Conservation (phyloP, 192 early-diverging fungal species). For the Chytriomyces sp. region DNA sequence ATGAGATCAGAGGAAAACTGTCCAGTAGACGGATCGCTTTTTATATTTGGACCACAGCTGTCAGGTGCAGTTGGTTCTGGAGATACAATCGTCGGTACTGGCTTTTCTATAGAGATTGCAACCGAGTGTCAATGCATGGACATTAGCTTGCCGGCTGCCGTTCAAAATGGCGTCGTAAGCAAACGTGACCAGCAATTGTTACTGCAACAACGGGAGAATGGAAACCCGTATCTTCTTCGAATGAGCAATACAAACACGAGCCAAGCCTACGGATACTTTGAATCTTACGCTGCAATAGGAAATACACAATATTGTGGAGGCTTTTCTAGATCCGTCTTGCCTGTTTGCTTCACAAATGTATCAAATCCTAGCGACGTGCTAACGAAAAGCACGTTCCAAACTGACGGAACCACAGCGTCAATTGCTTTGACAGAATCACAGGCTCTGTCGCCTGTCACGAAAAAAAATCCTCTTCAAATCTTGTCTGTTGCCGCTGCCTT, state of each 20-base stretch:
- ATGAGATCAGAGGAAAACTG: conserved; percentile 28
- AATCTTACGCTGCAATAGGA: background rate
- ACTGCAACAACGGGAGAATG: background rate
- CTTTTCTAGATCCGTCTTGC: background rate
- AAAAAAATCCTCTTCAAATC: background rate
- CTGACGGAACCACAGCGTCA: conserved; percentile 26
- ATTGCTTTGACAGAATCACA: conserved; percentile 14
- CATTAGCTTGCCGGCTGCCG: background rate
- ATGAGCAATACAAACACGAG: background rate
- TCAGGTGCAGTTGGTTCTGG: conserved; percentile 11
- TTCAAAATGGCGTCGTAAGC: background rate
- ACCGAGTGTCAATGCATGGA: conserved; percentile 13
- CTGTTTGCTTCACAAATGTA: conserved; percentile 3
- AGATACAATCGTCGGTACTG: conserved; percentile 25
- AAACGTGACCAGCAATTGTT: background rate
- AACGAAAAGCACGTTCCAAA: conserved; percentile 5
- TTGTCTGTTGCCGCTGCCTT: background rate
- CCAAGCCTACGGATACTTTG: background rate
- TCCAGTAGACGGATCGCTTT: conserved; percentile 4
- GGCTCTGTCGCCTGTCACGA: background rate
- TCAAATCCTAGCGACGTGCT: background rate
- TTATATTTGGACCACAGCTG: conserved; percentile 25
- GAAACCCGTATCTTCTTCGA: background rate
- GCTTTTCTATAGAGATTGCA: background rate
- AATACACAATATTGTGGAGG: conserved; percentile 11